These are phyloP conservation scores for Fibroporia radiculosa DNA, from an alignment of 768 basidiomycete species.

Conservation along the genomic window DNA sequence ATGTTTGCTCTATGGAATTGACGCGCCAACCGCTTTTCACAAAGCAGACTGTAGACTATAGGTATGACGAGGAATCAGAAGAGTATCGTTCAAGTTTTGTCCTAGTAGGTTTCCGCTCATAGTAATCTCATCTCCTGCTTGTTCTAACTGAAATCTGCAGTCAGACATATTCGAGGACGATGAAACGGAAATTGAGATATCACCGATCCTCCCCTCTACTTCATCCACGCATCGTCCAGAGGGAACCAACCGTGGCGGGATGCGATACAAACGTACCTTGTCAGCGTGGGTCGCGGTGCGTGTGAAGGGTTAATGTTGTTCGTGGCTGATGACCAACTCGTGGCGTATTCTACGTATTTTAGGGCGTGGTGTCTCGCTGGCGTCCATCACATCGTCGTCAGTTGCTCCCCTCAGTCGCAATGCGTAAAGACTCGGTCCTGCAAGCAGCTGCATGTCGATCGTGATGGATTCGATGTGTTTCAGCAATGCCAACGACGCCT, in stretches of 20 bases:
- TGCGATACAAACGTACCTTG: conserved; percentile 8
- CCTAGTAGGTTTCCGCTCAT: neutral
- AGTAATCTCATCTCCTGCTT: neutral
- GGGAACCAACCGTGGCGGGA: conserved; percentile 2
- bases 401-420: no score
- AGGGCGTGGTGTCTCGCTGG: no score
- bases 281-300: no score
- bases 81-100: conserved; percentile 2
- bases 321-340: no score
- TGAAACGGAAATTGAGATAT: conserved; percentile 16
- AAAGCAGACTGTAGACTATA: neutral
- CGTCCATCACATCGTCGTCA: no score
- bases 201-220: conserved; percentile 9
- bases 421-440: no score
- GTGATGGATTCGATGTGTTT: no score
- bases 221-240: no score
- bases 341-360: no score
- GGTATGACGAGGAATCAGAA: neutral
- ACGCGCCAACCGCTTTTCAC: neutral
- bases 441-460: no score
- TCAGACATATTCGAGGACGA: conserved; percentile 18
- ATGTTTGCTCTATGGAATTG: neutral
- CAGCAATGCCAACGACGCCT: no score
- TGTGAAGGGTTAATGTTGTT: no score
- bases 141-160: neutral